Evolutionary conservation across 805 yeast species (phyloP).

Genomic region (Candida verbasci): DNA sequence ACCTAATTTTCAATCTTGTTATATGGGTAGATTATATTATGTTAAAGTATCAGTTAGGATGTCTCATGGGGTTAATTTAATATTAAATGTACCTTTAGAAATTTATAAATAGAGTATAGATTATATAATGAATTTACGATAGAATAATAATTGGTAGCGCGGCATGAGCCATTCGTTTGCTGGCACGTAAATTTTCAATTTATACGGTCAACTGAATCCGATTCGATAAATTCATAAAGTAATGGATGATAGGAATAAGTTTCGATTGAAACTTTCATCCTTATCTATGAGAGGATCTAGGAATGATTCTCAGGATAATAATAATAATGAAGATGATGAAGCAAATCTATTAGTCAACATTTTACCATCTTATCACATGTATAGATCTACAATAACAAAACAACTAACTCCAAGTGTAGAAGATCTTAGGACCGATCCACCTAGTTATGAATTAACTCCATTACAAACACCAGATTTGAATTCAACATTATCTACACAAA

Average conservation of each 20-base stretch:
- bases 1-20: constrained; percentile 37
- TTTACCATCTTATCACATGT: constrained; percentile 39
- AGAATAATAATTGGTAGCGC: background rate
- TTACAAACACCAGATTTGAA: constrained; percentile 9
- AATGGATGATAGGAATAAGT: constrained; percentile 17
- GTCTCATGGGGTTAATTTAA: constrained; percentile 23
- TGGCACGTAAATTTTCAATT: no score
- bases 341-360: constrained; percentile 30
- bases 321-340: constrained; percentile 9
- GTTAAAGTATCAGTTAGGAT: constrained; percentile 27
- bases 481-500: constrained; percentile 5
- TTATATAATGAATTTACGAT: background rate
- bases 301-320: background rate
- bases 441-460: constrained; percentile 29
- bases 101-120: constrained; percentile 23
- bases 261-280: constrained; percentile 16
- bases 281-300: constrained; percentile 10
- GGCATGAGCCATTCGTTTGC: background rate
- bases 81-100: constrained; percentile 33
- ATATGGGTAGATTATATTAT: constrained; percentile 32
- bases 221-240: background rate
- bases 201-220: no score
- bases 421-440: constrained; percentile 26
- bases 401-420: constrained; percentile 28
- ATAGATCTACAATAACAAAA: constrained; percentile 33